Conservation (phyloP, 1,139 yeast genomes). For the Yamadazyma siamensis region DNA sequence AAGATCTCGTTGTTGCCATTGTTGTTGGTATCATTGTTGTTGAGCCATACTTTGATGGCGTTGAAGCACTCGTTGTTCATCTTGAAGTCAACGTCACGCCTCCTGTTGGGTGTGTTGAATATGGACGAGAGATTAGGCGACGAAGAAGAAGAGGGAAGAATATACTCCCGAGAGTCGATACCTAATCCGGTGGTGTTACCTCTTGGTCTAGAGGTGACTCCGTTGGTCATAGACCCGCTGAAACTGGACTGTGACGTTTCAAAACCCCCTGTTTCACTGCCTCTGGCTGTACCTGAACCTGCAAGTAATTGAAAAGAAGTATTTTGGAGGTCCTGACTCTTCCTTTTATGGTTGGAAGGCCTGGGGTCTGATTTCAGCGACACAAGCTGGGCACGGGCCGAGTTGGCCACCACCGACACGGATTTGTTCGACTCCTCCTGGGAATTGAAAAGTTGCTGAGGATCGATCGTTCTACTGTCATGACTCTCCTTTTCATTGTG, state of each 20-base stretch:
- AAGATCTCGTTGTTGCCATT: constrained; percentile 17
- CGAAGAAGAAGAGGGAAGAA: constrained; percentile 15
- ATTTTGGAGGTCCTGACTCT: too few relatives aligned
- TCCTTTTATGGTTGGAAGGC: constrained; percentile 1
- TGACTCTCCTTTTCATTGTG: constrained; percentile 8
- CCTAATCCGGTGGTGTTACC: constrained; percentile 1
- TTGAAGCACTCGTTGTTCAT: constrained; percentile 42
- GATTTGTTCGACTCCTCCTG: too few relatives aligned
- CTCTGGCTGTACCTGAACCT: too few relatives aligned
- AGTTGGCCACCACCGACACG: too few relatives aligned
- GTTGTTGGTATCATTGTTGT: constrained; percentile 17
- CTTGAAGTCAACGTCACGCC: constrained; percentile 23
- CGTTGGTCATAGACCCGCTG: too few relatives aligned
- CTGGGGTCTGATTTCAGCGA: too few relatives aligned
- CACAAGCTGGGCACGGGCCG: too few relatives aligned
- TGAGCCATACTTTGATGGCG: constrained; percentile 38
- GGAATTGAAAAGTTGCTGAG: constrained; percentile 25
- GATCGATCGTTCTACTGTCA: constrained; percentile 31
- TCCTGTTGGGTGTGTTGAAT: constrained; percentile 3
- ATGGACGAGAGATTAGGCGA: constrained; percentile 12
- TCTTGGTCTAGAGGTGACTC: too few relatives aligned
- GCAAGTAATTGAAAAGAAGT: too few relatives aligned
- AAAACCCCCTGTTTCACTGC: background rate
- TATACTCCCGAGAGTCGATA: constrained; percentile 6
- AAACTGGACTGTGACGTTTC: background rate